Percentiles rank a stretch among this genome's conserved stretches.
Evolutionary conservation across 805 yeast genomes (phyloP).

Genomic region (Pichia nanzhaoensis): DNA sequence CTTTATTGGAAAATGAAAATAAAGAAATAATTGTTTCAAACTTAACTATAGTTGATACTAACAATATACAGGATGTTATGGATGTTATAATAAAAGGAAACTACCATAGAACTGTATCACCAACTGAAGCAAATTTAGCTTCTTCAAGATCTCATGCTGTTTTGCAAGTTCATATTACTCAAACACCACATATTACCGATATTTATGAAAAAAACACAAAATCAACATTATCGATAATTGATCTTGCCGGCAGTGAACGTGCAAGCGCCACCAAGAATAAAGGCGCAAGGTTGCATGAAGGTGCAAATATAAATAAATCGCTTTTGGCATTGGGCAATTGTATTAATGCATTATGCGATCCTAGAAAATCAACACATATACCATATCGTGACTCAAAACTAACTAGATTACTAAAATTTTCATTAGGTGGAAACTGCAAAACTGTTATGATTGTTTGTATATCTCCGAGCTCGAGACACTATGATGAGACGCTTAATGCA

Average conservation of each 20-base stretch:
- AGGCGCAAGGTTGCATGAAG: constrained; percentile 78
- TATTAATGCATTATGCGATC: constrained; percentile 83
- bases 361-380: constrained; percentile 59
- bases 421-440: constrained; percentile 89
- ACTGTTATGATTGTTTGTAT: constrained; percentile 96
- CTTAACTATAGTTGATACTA: constrained; percentile 55
- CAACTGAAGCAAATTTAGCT: constrained; percentile 86
- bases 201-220: constrained; percentile 60
- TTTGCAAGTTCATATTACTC: constrained; percentile 65
- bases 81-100: constrained; percentile 70
- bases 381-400: constrained; percentile 90
- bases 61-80: constrained; percentile 66
- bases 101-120: constrained; percentile 68
- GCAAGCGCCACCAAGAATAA: constrained; percentile 85
- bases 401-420: constrained; percentile 79
- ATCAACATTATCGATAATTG: constrained; percentile 82
- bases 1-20: constrained; percentile 65
- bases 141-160: constrained; percentile 95
- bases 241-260: constrained; percentile 91
- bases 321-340: constrained; percentile 88
- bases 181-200: constrained; percentile 53
- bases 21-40: constrained; percentile 66
- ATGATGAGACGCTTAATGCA: constrained; percentile 89
- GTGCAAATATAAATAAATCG: constrained; percentile 89
- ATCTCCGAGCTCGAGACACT: constrained; percentile 79